Conservation (phyloP, 1,139 yeast genomes). For the Waltiozyma sp. region DNA sequence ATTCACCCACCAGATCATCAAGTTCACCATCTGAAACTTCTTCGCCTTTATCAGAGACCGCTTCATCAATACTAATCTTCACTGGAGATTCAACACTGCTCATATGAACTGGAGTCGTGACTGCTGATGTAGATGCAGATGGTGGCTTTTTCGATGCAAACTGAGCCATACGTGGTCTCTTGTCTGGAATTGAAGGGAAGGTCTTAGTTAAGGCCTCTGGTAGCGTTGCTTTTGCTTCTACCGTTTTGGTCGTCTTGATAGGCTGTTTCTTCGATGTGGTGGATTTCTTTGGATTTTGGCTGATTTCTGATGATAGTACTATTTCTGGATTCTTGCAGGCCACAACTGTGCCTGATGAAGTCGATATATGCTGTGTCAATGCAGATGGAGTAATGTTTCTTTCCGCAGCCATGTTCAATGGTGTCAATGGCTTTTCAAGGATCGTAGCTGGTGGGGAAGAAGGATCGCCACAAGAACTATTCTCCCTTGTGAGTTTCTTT, state of each 20-base stretch:
- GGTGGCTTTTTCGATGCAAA: conserved; percentile 13
- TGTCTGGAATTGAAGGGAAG: background rate
- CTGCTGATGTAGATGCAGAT: conserved; percentile 7
- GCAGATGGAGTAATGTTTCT: conserved; percentile 2
- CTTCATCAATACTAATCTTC: background rate
- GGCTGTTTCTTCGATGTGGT: background rate
- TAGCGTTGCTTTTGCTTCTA: too few relatives aligned
- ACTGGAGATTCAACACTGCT: background rate
- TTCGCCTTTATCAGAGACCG: conserved; percentile 2
- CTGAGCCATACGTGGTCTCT: conserved; percentile 1
- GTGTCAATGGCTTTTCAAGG: conserved; percentile 4
- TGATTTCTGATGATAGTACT: background rate
- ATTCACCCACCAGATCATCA: conserved; percentile 14
- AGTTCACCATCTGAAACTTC: conserved; percentile 11
- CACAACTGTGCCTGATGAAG: background rate
- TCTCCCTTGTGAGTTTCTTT: conserved; percentile 1
- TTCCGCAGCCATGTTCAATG: background rate
- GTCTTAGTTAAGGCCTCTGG: conserved; percentile 2
- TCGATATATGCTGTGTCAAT: background rate
- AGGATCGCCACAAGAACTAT: conserved; percentile 9
- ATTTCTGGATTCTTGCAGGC: background rate
- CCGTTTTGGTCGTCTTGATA: background rate
- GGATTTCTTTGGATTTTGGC: background rate
- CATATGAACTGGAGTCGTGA: conserved; percentile 1
- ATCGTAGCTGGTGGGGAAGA: conserved; percentile 8